Evolutionary conservation across 768 basidiomycete genomes (phyloP).

Genomic region (Boletus reticuloceps): DNA sequence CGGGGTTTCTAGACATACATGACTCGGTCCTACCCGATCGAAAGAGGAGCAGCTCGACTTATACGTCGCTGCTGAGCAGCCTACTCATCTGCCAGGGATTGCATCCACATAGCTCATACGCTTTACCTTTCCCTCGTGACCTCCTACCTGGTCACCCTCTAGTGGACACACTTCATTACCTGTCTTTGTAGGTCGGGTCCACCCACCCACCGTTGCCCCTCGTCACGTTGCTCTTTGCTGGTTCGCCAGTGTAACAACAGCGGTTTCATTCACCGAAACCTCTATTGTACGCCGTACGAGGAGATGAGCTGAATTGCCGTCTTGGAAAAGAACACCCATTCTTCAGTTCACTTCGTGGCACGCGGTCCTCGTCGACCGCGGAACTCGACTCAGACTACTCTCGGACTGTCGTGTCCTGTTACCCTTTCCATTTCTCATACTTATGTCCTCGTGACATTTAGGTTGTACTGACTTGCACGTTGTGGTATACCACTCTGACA

Average conservation of each 20-base stretch:
- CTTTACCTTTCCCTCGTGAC: not conserved
- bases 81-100: too few species aligned
- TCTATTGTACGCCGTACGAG: constrained; percentile 14
- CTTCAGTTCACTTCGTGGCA: constrained; percentile 32
- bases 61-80: not conserved
- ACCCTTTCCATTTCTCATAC: too few species aligned
- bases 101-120: not conserved
- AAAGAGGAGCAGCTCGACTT: constrained; percentile 1
- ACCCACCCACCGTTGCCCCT: not conserved
- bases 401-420: constrained; percentile 22
- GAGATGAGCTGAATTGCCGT: constrained; percentile 4
- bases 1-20: not conserved
- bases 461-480: not conserved
- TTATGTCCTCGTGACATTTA: not conserved
- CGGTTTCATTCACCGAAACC: not conserved
- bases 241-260: constrained; percentile 5
- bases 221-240: constrained; percentile 5
- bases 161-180: not conserved
- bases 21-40: not conserved
- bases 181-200: not conserved
- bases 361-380: constrained; percentile 9
- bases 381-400: constrained; percentile 39
- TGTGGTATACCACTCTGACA: too few species aligned
- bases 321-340: constrained; percentile 1
- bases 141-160: constrained; percentile 5